A percentile compares a stretch with the other conserved stretches of the same genome.
phyloP scores from a whole-genome alignment of 1,139 yeast genomes.

The Meyerozyma smithsonii region DNA sequence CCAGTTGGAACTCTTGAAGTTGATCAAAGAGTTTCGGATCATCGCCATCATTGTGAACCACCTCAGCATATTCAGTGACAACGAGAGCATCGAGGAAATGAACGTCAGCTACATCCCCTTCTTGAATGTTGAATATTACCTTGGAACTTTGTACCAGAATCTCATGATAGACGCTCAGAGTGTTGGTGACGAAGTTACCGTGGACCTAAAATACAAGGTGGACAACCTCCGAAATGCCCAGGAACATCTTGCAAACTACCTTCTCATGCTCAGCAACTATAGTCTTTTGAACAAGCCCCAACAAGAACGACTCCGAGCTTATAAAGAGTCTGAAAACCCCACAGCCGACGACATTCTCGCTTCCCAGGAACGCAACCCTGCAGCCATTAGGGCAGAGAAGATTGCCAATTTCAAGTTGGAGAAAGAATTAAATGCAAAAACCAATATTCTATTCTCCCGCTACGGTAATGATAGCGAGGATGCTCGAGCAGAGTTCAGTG shows the following conservation, averaged over 20 bases:
- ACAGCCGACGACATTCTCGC: conserved; percentile 27
- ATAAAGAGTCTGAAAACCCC: conserved; percentile 40
- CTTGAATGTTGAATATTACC: conserved; percentile 46
- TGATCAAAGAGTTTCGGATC: conserved; percentile 25
- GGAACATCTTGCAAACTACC: conserved; percentile 38
- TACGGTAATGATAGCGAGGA: conserved; percentile 13
- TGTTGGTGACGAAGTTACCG: background rate
- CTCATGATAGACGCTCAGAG: conserved; percentile 2
- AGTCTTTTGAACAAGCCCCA: conserved; percentile 39
- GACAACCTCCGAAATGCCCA: conserved; percentile 40
- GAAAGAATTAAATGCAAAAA: conserved; percentile 44
- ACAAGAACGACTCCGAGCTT: conserved; percentile 30
- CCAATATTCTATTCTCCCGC: conserved; percentile 33
- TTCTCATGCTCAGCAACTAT: conserved; percentile 38
- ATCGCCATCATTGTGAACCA: conserved; percentile 20
- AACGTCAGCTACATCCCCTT: conserved; percentile 53
- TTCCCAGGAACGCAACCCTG: conserved; percentile 36
- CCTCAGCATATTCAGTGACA: conserved; percentile 50
- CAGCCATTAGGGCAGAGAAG: conserved; percentile 61
- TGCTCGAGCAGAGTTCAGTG: conserved; percentile 14
- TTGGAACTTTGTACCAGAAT: conserved; percentile 29
- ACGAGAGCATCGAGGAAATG: conserved; percentile 56
- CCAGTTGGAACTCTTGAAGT: conserved; percentile 19
- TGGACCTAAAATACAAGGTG: conserved; percentile 22
- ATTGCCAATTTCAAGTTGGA: conserved; percentile 64